A percentile compares a stretch with the other conserved stretches of the same genome.
phyloP scores from a whole-genome alignment of 306 rosid species.

The Aeschynomene evenia region DNA sequence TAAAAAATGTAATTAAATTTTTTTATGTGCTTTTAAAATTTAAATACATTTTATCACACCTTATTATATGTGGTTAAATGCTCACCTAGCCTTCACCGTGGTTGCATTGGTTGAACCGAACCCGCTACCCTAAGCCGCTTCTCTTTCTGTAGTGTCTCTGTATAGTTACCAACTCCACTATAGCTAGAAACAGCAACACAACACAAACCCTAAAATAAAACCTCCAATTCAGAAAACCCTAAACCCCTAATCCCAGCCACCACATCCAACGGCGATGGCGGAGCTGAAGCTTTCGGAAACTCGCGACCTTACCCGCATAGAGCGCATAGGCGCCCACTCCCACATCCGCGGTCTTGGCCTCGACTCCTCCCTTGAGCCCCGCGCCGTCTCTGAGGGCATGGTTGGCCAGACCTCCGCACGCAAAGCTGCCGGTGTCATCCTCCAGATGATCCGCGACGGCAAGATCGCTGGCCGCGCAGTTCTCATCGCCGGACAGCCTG shows the following conservation, averaged over 20 bases:
- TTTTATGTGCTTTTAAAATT: too few relatives aligned
- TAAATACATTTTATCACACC: too few relatives aligned
- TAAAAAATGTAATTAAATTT: too few relatives aligned
- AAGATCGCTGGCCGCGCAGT: constrained; percentile 93
- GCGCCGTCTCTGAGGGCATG: constrained; percentile 92
- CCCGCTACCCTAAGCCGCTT: too few relatives aligned
- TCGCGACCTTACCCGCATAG: constrained; percentile 92
- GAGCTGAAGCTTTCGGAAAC: constrained; percentile 81
- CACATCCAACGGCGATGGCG: constrained; percentile 41
- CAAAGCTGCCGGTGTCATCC: constrained; percentile 89
- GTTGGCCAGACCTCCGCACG: constrained; percentile 92
- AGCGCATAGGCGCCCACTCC: constrained; percentile 98
- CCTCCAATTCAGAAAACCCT: background rate
- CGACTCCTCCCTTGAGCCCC: constrained; percentile 81
- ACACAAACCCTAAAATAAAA: background rate
- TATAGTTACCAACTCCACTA: too few relatives aligned
- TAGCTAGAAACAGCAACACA: background rate
- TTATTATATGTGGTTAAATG: too few relatives aligned
- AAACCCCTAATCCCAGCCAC: constrained; percentile 15
- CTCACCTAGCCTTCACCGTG: too few relatives aligned
- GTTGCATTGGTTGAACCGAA: too few relatives aligned
- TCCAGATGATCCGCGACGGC: constrained; percentile 88
- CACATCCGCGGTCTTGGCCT: constrained; percentile 98
- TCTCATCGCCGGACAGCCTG: constrained; percentile 89
- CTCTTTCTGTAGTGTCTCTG: too few relatives aligned